Percentiles rank a stretch among this genome's conserved stretches.
phyloP scores from a whole-genome alignment of 2,329 filamentous ascomycete species.

The Stromatinia cepivora region DNA sequence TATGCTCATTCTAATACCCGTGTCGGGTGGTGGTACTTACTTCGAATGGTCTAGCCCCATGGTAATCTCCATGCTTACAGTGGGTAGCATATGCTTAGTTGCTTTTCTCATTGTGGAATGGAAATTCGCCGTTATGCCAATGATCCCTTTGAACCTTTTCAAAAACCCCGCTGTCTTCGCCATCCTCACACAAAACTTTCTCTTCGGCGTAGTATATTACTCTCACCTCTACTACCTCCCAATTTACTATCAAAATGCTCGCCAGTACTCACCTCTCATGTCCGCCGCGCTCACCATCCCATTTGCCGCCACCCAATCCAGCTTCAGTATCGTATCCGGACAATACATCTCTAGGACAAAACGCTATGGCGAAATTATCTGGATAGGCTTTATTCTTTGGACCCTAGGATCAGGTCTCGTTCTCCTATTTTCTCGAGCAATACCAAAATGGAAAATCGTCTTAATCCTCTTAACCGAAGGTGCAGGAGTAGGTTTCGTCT shows the following conservation, averaged over 20 bases:
- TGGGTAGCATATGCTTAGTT: conserved; percentile 49
- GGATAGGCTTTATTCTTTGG: conserved; percentile 41
- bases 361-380: conserved; percentile 61
- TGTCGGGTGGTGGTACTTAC: conserved; percentile 60
- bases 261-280: conserved; percentile 40
- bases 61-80: conserved; percentile 58
- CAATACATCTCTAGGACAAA: conserved; percentile 58
- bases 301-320: conserved; percentile 50
- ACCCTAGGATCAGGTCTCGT: conserved; percentile 55
- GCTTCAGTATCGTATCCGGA: conserved; percentile 51
- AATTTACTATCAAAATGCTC: conserved; percentile 60
- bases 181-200: conserved; percentile 58
- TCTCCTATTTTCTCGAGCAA: conserved; percentile 49
- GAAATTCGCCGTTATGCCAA: conserved; percentile 56
- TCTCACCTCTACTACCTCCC: conserved; percentile 60
- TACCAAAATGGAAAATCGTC: conserved; percentile 50
- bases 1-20: conserved; percentile 61
- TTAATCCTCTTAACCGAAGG: conserved; percentile 53
- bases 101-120: conserved; percentile 56
- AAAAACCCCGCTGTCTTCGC: conserved; percentile 52
- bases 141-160: conserved; percentile 60
- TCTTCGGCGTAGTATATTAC: conserved; percentile 62
- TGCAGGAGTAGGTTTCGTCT: conserved; percentile 52
- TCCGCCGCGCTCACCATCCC: conserved; percentile 55
- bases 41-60: conserved; percentile 57